A percentile compares a stretch with the other conserved stretches of the same genome.
Evolutionary conservation across 139 green algal genomes (phyloP).

Genomic region (Coelastrella sp.): DNA sequence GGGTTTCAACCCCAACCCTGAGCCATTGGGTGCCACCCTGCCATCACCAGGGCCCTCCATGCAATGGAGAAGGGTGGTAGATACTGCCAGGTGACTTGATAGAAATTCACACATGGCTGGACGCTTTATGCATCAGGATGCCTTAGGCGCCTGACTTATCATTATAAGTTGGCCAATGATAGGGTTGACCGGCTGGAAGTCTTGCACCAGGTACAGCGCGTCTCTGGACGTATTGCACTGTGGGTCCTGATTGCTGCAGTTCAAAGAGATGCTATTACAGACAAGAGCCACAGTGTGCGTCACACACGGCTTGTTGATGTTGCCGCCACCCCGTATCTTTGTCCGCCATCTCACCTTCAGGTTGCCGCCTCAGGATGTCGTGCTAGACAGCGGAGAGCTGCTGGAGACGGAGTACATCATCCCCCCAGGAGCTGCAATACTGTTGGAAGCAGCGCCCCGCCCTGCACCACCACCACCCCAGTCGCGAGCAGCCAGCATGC

Average conservation of each 20-base stretch:
- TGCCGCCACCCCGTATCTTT: not conserved
- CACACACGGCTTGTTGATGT: not conserved
- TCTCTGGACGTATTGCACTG: no score
- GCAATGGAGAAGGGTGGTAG: conserved; percentile 46
- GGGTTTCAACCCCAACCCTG: conserved; percentile 59
- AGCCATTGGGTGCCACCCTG: conserved; percentile 41
- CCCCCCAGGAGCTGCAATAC: conserved; percentile 30
- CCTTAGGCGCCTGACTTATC: no score
- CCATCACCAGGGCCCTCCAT: conserved; percentile 31
- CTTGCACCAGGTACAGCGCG: no score
- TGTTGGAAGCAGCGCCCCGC: conserved; percentile 31
- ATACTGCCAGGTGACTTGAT: conserved; percentile 37
- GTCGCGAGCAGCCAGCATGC: not conserved
- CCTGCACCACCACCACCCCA: conserved; percentile 1
- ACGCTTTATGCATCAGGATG: no score
- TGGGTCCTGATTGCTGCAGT: no score
- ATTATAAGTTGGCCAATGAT: no score
- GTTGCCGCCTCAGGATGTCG: conserved; percentile 25
- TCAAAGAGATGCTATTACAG: no score
- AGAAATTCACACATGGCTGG: not conserved
- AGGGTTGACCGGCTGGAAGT: no score
- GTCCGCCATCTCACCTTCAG: not conserved
- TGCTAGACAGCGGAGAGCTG: conserved; percentile 7
- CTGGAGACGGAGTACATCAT: conserved; percentile 43
- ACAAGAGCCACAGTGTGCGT: no score